Evolutionary conservation across 441 rosid genomes (phyloP).

Genomic region (Croton laevigatus): DNA sequence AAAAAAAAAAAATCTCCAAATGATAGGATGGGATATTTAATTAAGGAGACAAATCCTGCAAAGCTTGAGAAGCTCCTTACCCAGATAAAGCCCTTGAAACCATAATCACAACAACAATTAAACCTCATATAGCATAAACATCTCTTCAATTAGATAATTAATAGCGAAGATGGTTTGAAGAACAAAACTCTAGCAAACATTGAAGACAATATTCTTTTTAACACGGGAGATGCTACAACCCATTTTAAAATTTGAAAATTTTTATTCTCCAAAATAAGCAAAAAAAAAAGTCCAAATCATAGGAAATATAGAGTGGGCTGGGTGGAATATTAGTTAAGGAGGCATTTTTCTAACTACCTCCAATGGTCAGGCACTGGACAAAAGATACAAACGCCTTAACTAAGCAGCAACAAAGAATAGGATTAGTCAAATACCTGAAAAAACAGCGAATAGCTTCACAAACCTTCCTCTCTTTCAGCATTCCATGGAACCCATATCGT

Average conservation of each 20-base stretch:
- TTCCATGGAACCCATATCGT: constrained; percentile 54
- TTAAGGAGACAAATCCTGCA: constrained; percentile 64
- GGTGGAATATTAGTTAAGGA: background rate
- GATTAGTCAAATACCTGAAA: constrained; percentile 57
- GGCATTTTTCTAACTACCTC: background rate
- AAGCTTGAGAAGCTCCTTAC: constrained; percentile 67
- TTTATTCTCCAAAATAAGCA: background rate
- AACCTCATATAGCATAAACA: constrained; percentile 18
- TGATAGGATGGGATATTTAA: background rate
- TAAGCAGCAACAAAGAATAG: background rate
- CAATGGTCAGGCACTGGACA: background rate
- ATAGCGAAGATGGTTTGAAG: background rate
- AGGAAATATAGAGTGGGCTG: background rate
- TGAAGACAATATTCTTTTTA: no score
- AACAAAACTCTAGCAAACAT: background rate
- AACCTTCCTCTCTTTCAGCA: constrained; percentile 67
- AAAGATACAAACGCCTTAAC: background rate
- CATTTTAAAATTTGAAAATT: background rate
- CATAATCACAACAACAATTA: constrained; percentile 22
- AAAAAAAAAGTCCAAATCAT: background rate
- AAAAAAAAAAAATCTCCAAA: background rate
- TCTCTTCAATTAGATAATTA: background rate
- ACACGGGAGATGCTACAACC: background rate
- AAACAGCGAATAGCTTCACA: constrained; percentile 83
- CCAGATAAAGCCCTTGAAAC: constrained; percentile 88